A percentile compares a stretch with the other conserved stretches of the same genome.
Conservation (phyloP, 345 rosid genomes). For the Rhodomyrtus tomentosa region DNA sequence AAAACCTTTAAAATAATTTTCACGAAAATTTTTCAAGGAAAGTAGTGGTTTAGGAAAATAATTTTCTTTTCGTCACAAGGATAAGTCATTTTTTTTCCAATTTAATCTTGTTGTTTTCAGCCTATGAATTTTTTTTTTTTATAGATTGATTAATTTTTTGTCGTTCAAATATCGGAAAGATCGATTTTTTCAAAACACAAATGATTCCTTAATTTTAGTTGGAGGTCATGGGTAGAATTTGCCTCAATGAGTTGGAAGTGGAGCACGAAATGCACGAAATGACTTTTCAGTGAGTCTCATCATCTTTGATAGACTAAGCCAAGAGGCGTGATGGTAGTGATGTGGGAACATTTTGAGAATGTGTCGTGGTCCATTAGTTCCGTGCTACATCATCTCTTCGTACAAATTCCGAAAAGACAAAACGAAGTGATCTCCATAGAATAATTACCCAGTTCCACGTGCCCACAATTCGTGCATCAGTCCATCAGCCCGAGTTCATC, state of each 20-base stretch:
- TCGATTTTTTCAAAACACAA: background rate
- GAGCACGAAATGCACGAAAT: background rate
- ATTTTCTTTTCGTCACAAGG: background rate
- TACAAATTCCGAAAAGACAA: background rate
- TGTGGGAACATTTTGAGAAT: background rate
- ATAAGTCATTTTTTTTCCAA: background rate
- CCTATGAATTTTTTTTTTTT: fast-evolving
- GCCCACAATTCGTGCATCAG: background rate
- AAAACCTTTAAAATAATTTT: background rate
- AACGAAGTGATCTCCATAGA: background rate
- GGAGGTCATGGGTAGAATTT: background rate
- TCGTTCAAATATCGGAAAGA: background rate
- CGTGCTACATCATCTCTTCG: background rate
- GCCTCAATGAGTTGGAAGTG: background rate
- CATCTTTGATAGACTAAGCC: background rate
- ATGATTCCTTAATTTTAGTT: background rate
- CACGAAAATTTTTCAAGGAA: background rate
- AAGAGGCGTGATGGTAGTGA: background rate
- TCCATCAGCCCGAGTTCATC: background rate
- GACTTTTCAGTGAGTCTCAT: background rate
- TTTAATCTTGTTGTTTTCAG: background rate
- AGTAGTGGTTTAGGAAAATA: background rate
- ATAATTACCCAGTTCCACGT: background rate
- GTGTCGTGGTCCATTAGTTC: background rate
- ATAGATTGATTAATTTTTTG: background rate